Conservation (phyloP, 345 rosid genomes). For the Ceriops decandra region DNA sequence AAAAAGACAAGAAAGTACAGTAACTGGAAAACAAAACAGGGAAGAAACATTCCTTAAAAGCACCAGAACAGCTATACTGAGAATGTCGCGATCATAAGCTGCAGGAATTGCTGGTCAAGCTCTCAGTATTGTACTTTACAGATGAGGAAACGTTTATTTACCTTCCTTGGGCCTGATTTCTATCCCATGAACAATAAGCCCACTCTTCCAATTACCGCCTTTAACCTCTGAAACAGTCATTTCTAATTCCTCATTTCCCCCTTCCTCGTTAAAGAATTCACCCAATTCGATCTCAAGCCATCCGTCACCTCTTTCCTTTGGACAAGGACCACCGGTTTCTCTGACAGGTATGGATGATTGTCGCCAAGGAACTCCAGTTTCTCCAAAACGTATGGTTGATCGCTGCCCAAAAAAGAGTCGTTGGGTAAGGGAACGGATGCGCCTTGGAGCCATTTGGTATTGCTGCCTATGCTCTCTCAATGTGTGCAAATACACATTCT, state of each 20-base stretch:
- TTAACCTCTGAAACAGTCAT: conserved; percentile 22
- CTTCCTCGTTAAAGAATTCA: conserved; percentile 16
- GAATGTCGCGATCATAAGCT: too few species aligned
- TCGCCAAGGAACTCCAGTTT: background rate
- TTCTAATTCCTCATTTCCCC: conserved; percentile 18
- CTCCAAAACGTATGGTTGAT: background rate
- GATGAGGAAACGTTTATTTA: background rate
- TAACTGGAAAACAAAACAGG: too few species aligned
- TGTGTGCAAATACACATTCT: conserved; percentile 12
- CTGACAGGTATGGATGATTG: background rate
- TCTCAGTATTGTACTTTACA: background rate
- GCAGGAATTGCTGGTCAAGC: background rate
- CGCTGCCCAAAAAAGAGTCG: background rate
- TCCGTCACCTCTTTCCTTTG: conserved; percentile 27
- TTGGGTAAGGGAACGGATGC: background rate
- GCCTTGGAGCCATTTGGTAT: background rate
- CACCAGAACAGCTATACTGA: too few species aligned
- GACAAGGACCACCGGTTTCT: background rate
- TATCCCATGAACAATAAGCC: conserved; percentile 34
- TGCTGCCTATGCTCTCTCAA: conserved; percentile 4
- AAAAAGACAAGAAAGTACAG: too few species aligned
- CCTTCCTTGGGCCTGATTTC: conserved; percentile 37
- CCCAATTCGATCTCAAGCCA: conserved; percentile 38
- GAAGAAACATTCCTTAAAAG: too few species aligned
- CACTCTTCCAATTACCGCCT: conserved; percentile 11